phyloP scores from a whole-genome alignment of 352 stramenopile genomes.

The Thalassiosira ordinaria region DNA sequence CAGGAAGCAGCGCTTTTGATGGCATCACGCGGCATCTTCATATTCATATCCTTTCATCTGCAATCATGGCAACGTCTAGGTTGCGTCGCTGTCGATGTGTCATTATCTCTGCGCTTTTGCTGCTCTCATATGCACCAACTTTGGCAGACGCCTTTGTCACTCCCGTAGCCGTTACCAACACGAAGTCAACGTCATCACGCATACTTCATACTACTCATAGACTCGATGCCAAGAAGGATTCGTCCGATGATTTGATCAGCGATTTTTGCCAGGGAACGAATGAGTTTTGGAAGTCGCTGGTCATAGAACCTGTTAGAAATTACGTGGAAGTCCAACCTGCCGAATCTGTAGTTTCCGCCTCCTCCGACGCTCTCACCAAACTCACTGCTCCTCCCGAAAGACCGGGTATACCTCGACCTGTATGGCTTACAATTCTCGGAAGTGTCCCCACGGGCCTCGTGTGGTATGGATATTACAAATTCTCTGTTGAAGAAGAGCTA shows the following conservation, averaged over 20 bases:
- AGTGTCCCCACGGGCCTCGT: conserved; percentile 60
- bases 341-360: conserved; percentile 42
- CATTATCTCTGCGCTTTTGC: not conserved
- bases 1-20: too few relatives aligned
- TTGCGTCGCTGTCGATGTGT: not conserved
- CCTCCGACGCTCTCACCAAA: conserved; percentile 49
- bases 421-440: conserved; percentile 73
- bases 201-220: too few relatives aligned
- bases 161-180: not conserved
- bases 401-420: conserved; percentile 62
- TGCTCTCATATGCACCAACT: not conserved
- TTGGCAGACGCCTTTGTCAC: not conserved
- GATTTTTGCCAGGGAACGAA: conserved; percentile 70
- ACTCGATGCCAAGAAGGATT: conserved; percentile 15
- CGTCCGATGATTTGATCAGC: conserved; percentile 47
- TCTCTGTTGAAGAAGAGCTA: conserved; percentile 72
- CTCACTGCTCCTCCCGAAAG: conserved; percentile 61
- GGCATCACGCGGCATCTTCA: too few relatives aligned
- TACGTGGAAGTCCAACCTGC: conserved; percentile 63
- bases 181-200: not conserved
- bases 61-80: not conserved
- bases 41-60: not conserved
- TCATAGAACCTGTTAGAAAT: conserved; percentile 63
- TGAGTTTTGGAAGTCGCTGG: conserved; percentile 67
- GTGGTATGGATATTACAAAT: conserved; percentile 81